Evolutionary conservation across 495 filamentous ascomycete genomes (phyloP), one percentile per base, ranked within the genome.

Genomic region (Aspergillus incahuasiensis): DNA sequence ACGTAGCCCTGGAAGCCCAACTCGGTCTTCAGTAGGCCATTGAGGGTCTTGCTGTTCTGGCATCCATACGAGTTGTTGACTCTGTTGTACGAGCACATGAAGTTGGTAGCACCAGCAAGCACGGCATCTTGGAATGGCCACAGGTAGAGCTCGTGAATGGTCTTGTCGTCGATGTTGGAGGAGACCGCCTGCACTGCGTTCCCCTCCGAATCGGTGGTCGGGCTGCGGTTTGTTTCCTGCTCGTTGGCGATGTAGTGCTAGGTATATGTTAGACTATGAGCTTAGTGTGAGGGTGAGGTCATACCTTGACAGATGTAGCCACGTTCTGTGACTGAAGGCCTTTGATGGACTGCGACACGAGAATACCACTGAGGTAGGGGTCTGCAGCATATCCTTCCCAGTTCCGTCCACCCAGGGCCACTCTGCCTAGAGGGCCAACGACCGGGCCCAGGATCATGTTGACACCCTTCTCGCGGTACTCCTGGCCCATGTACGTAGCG

Each of bases 331-430:
- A 35, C 12, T 91, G 85, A 6, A 92, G 85, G 5, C 91, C 85
- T 28, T 71, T 72, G 60, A 86, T 82, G 15, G 76, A 85, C 61
- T 84, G 67, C 18, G 77, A 78, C 18, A 80, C 78, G 1, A 80
- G 77, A 54, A 81, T 66, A 7, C 83, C 85, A 62, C 81, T 77
- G 4, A 86, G 75, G 19, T 89, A 88, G 0, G 88, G 88, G 68
- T 92, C 90, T 0, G 76, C 59, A 7, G 83, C 80, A 57, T 90
- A 89, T 0, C 88, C 87, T 72, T 95, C 90, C 90, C 90, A 95
- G 61, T 90, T 92, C 12, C 91, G 74, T 0, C 91, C 91, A 32
- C 90, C 91, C 25, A 79, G 81, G 0, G 87, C 88, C 62, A 89
- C 77, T 12, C 88, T 74, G 13, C 91, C 91, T 6, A 89, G 59